Conservation (phyloP, 176 grass and related monocot species). For the Rhynchospora breviuscula region DNA sequence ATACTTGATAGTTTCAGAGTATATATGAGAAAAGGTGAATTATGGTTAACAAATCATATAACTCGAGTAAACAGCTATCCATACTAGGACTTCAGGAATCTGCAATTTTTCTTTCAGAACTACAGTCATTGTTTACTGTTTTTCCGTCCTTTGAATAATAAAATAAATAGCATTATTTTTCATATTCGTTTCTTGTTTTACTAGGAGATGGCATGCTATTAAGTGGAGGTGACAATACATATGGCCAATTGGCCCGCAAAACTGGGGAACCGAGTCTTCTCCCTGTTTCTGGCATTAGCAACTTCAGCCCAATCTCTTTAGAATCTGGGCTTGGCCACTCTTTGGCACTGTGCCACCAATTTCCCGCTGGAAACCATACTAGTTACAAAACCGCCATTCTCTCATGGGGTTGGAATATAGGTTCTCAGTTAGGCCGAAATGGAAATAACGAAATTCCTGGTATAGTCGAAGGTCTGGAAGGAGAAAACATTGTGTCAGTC, state of each 20-base stretch:
- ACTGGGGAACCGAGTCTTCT: conserved; percentile 38
- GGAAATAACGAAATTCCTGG: conserved; percentile 45
- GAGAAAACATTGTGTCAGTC: conserved; percentile 36
- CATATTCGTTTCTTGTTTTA: conserved; percentile 12
- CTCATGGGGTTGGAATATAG: conserved; percentile 91
- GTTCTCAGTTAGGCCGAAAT: conserved; percentile 66
- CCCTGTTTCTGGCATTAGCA: conserved; percentile 32
- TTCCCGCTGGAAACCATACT: background rate
- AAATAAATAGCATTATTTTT: background rate
- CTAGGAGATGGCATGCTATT: conserved; percentile 56
- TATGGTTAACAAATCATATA: background rate
- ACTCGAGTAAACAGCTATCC: background rate
- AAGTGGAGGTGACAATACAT: conserved; percentile 75
- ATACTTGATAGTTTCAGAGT: background rate
- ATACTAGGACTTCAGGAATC: background rate
- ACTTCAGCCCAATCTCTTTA: conserved; percentile 46
- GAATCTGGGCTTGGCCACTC: conserved; percentile 78
- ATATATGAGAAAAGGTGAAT: background rate
- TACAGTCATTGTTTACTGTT: background rate
- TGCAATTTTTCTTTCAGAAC: background rate
- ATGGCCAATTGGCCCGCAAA: conserved; percentile 66
- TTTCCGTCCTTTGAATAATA: background rate
- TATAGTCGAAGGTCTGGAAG: conserved; percentile 41
- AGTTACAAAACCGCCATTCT: conserved; percentile 35
- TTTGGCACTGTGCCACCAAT: conserved; percentile 39